Conservation (phyloP, 2,329 filamentous ascomycete genomes). For the Aciculosporium take region DNA sequence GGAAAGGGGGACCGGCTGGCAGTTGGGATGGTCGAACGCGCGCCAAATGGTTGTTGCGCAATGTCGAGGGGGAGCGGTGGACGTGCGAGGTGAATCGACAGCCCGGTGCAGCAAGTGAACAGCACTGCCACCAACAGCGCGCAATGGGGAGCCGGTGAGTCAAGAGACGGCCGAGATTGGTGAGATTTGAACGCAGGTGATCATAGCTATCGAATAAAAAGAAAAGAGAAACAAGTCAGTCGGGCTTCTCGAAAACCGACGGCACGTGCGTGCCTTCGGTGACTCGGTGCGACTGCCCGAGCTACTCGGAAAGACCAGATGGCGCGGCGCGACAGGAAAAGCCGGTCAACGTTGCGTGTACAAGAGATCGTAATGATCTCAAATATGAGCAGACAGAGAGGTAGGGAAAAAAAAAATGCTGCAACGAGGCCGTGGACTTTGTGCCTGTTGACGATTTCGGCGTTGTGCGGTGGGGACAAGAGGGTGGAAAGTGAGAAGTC, state of each 20-base stretch:
- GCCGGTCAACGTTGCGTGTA: not conserved
- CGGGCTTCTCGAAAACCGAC: not conserved
- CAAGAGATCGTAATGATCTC: not conserved
- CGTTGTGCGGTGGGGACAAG: not conserved
- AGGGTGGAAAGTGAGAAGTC: not conserved
- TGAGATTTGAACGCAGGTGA: not conserved
- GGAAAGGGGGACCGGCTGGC: not conserved
- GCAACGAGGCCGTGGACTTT: not conserved
- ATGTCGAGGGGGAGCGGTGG: not conserved
- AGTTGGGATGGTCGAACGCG: not conserved
- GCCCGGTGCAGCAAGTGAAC: not conserved
- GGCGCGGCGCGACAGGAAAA: constrained; percentile 2
- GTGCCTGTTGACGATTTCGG: not conserved
- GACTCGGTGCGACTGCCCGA: constrained; percentile 1
- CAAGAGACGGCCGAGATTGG: not conserved
- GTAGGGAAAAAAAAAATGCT: not conserved
- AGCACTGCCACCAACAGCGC: not conserved
- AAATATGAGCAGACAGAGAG: not conserved
- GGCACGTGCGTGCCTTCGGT: constrained; percentile 5
- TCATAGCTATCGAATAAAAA: not conserved
- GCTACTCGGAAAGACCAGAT: not conserved
- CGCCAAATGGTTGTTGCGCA: not conserved
- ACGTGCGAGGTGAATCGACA: not conserved
- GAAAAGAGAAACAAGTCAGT: not conserved
- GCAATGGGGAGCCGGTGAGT: not conserved